Conservation (phyloP, 2,329 filamentous ascomycete genomes). For the Waltergamsia citrina region DNA sequence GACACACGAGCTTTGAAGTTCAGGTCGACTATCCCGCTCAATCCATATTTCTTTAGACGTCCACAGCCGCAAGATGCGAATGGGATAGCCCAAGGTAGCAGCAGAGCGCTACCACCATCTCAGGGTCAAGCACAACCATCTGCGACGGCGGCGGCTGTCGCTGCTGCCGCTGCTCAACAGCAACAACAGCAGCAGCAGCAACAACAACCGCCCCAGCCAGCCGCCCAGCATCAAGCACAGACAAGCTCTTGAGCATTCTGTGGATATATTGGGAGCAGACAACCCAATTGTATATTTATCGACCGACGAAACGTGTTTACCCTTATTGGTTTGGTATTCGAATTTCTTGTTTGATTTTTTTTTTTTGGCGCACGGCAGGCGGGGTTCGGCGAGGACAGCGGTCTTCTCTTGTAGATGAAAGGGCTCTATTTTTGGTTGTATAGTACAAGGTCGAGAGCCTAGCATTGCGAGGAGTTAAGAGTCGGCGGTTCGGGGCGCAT, state of each 20-base stretch:
- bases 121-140: not conserved
- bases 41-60: constrained; percentile 28
- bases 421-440: constrained; percentile 4
- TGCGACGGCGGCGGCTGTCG: constrained; percentile 14
- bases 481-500: constrained; percentile 1
- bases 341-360: constrained; percentile 6
- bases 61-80: constrained; percentile 9
- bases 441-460: constrained; percentile 2
- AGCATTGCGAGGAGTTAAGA: constrained; percentile 26
- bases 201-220: not conserved
- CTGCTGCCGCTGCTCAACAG: constrained; percentile 13
- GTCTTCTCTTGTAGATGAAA: not conserved
- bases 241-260: constrained; percentile 3
- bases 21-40: constrained; percentile 46
- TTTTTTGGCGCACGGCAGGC: constrained; percentile 4
- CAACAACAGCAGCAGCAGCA: constrained; percentile 13
- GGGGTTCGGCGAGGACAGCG: not conserved
- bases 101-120: not conserved
- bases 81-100: constrained; percentile 1
- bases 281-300: constrained; percentile 11
- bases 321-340: constrained; percentile 3
- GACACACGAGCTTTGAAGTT: constrained; percentile 51
- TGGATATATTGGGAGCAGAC: too few relatives aligned
- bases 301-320: constrained; percentile 8
- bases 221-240: constrained; percentile 1